phyloP scores from a whole-genome alignment of 768 basidiomycete genomes.

The Boletus reticulatus region DNA sequence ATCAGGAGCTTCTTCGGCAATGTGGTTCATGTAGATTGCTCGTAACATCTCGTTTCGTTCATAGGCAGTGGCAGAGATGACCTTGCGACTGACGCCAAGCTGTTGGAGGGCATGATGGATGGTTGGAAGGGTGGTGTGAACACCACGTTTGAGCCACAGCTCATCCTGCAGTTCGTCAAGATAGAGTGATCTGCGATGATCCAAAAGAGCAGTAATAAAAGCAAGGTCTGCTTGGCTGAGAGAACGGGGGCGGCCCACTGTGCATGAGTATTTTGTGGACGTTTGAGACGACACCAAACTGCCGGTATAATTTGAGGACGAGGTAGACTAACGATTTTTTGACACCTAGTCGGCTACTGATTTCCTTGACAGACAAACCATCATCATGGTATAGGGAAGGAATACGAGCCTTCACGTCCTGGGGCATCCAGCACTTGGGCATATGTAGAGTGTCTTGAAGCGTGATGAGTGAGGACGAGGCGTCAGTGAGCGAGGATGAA shows the following conservation, averaged over 20 bases:
- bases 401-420: background rate
- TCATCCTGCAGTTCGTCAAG: background rate
- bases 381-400: background rate
- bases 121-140: background rate
- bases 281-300: background rate
- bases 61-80: background rate
- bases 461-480: background rate
- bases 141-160: background rate
- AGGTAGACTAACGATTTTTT: background rate
- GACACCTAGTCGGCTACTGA: background rate
- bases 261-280: background rate
- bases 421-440: background rate
- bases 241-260: background rate
- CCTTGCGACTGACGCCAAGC: background rate
- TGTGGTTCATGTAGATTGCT: slow-evolving; percentile 10
- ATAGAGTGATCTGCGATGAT: background rate
- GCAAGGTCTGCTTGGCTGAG: background rate
- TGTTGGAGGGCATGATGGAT: background rate
- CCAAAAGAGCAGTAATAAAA: background rate
- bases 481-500: background rate
- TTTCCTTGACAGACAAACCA: background rate
- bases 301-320: background rate
- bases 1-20: slow-evolving; percentile 10
- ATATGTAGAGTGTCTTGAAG: background rate
- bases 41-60: slow-evolving; percentile 10